Conservation (phyloP, 2,329 filamentous ascomycete genomes). For the Nothopassalora personata region DNA sequence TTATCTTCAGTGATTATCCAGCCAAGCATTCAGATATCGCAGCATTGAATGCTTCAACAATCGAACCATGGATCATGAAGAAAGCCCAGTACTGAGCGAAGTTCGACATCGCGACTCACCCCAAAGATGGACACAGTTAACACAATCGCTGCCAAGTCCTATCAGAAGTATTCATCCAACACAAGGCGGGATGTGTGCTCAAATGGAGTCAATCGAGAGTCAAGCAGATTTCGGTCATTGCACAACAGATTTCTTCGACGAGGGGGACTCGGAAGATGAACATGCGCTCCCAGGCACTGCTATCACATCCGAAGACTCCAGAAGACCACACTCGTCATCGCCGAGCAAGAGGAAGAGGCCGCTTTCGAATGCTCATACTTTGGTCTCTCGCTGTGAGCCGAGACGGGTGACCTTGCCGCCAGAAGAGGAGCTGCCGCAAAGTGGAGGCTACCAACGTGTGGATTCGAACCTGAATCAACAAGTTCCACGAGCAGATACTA, state of each 20-base stretch:
- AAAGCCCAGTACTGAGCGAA: background rate
- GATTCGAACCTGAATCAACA: conserved; percentile 16
- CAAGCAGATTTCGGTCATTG: conserved; percentile 28
- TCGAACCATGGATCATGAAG: background rate
- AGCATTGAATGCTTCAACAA: conserved; percentile 1
- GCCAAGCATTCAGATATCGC: conserved; percentile 2
- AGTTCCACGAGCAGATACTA: conserved; percentile 3
- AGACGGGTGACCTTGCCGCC: conserved; percentile 16
- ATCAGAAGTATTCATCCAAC: conserved; percentile 33
- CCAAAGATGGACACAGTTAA: conserved; percentile 30
- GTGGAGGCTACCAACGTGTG: conserved; percentile 26
- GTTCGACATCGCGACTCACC: conserved; percentile 23
- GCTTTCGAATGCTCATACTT: conserved; percentile 13
- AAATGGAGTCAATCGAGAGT: conserved; percentile 28
- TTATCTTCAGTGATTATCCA: background rate
- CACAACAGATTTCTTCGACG: conserved; percentile 35
- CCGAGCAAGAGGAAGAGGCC: conserved; percentile 19
- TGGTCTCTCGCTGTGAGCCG: conserved; percentile 20
- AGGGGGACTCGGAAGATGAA: conserved; percentile 26
- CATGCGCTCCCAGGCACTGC: conserved; percentile 7
- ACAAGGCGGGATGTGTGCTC: conserved; percentile 10
- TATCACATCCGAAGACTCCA: conserved; percentile 8
- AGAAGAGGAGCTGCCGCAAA: conserved; percentile 10
- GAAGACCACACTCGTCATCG: conserved; percentile 13
- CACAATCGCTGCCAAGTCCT: conserved; percentile 30